A percentile compares a stretch with the other conserved stretches of the same genome.
These are phyloP conservation scores for Gastrolobium villosum DNA, from an alignment of 306 rosid genomes.

Conservation along the genomic window DNA sequence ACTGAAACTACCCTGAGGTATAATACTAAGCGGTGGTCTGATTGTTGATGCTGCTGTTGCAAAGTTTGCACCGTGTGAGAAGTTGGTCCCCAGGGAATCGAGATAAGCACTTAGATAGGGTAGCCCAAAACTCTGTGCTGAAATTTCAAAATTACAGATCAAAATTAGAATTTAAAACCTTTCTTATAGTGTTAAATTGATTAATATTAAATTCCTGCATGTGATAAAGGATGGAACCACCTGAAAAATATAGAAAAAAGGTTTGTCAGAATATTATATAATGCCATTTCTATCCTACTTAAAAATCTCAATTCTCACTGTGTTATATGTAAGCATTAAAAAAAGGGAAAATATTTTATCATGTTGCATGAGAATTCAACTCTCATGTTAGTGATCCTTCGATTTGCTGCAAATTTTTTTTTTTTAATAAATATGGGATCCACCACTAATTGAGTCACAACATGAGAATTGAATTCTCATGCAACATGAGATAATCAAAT, in stretches of 20 bases:
- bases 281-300: background rate
- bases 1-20: conserved; percentile 52
- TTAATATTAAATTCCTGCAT: conserved; percentile 11
- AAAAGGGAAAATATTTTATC: no score
- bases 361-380: no score
- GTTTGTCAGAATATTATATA: background rate
- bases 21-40: conserved; percentile 40
- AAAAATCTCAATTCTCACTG: background rate
- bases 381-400: no score
- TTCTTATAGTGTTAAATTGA: background rate
- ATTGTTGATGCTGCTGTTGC: conserved; percentile 57
- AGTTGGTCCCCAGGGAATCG: conserved; percentile 58
- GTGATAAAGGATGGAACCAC: background rate
- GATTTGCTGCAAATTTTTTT: no score
- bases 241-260: background rate
- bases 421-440: no score
- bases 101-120: conserved; percentile 61
- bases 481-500: no score
- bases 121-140: conserved; percentile 50
- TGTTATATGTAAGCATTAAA: background rate
- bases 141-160: background rate
- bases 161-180: background rate
- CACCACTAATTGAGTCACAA: no score
- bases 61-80: conserved; percentile 58
- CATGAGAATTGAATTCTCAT: no score